Evolutionary conservation across 805 yeast genomes (phyloP).

Genomic region (Clavispora carvajalis): DNA sequence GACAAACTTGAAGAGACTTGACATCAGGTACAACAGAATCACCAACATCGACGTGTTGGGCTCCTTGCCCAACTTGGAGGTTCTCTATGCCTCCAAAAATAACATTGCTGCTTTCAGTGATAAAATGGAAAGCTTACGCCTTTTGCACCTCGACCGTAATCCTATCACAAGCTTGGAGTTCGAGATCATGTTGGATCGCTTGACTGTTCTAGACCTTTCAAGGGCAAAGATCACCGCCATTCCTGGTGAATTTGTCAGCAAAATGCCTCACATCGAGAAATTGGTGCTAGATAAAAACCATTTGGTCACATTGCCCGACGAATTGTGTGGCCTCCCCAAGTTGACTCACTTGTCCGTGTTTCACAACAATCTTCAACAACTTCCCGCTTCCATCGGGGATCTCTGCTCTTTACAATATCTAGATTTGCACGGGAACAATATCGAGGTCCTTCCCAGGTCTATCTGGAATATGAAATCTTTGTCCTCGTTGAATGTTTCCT

Average conservation of each 20-base stretch:
- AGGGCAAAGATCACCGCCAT: constrained; percentile 79
- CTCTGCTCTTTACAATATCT: constrained; percentile 56
- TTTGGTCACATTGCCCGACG: constrained; percentile 68
- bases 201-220: constrained; percentile 70
- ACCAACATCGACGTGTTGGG: constrained; percentile 53
- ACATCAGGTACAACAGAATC: constrained; percentile 66
- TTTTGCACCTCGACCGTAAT: constrained; percentile 72
- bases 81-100: constrained; percentile 70
- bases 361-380: constrained; percentile 64
- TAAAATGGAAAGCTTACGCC: constrained; percentile 55
- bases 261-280: constrained; percentile 63
- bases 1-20: constrained; percentile 59
- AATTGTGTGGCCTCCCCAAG: constrained; percentile 52
- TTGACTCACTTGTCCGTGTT: constrained; percentile 65
- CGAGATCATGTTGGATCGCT: constrained; percentile 47
- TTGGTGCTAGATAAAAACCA: constrained; percentile 78
- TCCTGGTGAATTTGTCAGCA: constrained; percentile 56
- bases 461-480: constrained; percentile 60
- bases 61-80: constrained; percentile 57
- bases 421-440: constrained; percentile 81
- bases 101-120: constrained; percentile 66
- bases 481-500: constrained; percentile 61
- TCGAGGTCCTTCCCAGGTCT: constrained; percentile 61
- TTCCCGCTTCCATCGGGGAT: constrained; percentile 64
- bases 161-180: constrained; percentile 71